Evolutionary conservation across 176 grass and related monocot species (phyloP), one percentile per base, ranked within the genome.

Genomic region (Triticum urartu): DNA sequence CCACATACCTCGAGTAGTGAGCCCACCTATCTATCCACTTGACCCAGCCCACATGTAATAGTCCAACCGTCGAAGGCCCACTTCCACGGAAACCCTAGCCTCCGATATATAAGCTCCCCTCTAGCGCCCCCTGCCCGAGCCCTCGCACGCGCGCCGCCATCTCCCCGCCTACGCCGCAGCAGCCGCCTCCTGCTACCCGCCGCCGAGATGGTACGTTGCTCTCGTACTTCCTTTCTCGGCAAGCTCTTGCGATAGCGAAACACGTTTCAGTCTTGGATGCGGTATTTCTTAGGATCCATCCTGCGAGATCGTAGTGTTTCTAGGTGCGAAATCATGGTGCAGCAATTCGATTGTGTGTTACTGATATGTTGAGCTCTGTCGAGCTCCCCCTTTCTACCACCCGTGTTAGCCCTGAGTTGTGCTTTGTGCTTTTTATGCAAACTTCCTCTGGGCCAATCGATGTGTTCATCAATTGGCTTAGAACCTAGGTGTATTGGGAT

Each of bases 191-290:
- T 14, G 4, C 39, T 66, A 1, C 26, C 81, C 68, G 26, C 83
- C 89, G 75, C 74, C 85, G 75, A 62, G 60, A 91, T 91, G 89
- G 89, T 91, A 87, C 59, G 85, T 38, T 80, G 75, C 79, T 25
- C 75, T 45, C 67, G 33, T 26, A 0, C 66, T 25, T 68, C 59
- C 36, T 47, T 50, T 24, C 15, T 11, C 9, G 3, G 61, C 43
- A 25, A 18, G 24, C 43, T 17, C 17, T 4, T 9, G 1, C 17
- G 13, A 7, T 4, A 25, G 17, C 30, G 24, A 47, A 52, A 5
- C 24, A 28, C 42, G 72, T 52, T 52, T 13, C 24, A 17, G 14
- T 75, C 26, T 48, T 48, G 24, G 72, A 5, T 47, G 40, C 39
- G 40, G 24, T 11, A 8, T 75, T 75, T 75, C n/a, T 28, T 72